Evolutionary conservation across 768 basidiomycete species (phyloP), one percentile per base, ranked within the genome.

Genomic region (Hypsizygus marmoreus): DNA sequence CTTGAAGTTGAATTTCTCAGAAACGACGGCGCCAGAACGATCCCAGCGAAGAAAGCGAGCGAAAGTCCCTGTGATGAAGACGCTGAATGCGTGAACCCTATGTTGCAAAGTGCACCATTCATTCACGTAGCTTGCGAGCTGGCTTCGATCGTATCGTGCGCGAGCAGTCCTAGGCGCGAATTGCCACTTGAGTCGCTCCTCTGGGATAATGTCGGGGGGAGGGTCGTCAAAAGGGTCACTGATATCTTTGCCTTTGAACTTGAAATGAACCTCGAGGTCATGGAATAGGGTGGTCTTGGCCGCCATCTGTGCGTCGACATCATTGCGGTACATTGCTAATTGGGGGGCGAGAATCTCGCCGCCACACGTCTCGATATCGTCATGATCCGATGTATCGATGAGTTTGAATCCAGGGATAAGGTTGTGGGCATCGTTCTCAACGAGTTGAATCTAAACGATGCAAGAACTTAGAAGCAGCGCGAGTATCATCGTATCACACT

Each of bases 41-140:
- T 72, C 71, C 49, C 59, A 57, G 4, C 61, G 57, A 16, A 72
- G 51, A 26, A 71, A 43, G 2, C 68, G 62, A 7, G 51, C 64
- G 14, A 36, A 41, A 1, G 49, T 43, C 20, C 60, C 57, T 10
- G 32, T 53, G 14, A 72, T 47, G 24, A 50, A 55, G 31, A 69
- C 24, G 0, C 62, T 53, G 53, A 68, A 70, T 4, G 48, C 31
- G 29, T 54, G 61, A 0, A 43, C 48, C 6, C 69, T 65, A 33
- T 59, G 57, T 40, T 69, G 70, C 8, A 55, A 48, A 14, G 50
- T 38, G 28, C 45, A 51, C 28, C 51, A 40, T 9, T 57, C 57
- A 12, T 46, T 55, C 5, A 56, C 51, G 23, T 64, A 57, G 5
- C 47, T 11, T 2, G 41, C 43, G 9, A 67, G 40, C 40, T 67